Evolutionary conservation across 2,329 filamentous ascomycete species (phyloP), one percentile per base, ranked within the genome.

Genomic region (Proliferodiscus dingleyae): DNA sequence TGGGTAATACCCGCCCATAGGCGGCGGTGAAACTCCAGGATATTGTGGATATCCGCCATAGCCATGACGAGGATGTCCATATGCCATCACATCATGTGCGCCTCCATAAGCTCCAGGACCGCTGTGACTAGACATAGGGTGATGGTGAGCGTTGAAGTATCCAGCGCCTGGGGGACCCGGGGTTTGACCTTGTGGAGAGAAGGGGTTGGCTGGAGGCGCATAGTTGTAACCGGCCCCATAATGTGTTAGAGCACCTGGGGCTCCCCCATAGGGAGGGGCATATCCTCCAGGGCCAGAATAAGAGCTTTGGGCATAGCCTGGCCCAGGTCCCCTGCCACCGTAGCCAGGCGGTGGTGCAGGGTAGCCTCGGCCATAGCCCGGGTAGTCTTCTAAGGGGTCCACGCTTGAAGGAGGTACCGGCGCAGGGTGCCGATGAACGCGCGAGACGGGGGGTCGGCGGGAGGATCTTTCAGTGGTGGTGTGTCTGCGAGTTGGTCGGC

Each of bases 341-440:
- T 55, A 61, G 23, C 45, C 49, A 51, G 62, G 44, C 52, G 62
- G 60, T 40, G 60, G 60, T 44, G 63, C 59, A 33, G 58, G 60
- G 47, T 61, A 64, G 51, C 58, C 57, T 57, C 50, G 65, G 66
- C 69, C 73, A 71, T 66, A 70, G 56, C 59, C 64, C 51, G 69
- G 66, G 61, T 75, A 83, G n/a, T 86, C 80, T 19, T 87, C 80
- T 16, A 72, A 72, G 28, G 76, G 76, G 63, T 85, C 83, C 70
- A 77, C 72, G 63, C 75, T 85, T 70, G 79, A 77, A 45, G 78
- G 71, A 53, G 74, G 71, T 52, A 70, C 70, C 54, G 76, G 74
- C 56, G 65, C 65, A 48, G 67, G 47, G 64, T 70, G 66, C 66
- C 54, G 71, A 54, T 65, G 59, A 59, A 69, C 53, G 61, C 70